phyloP scores from a whole-genome alignment of 192 early-diverging fungal genomes.

The Backusella mclennaniae region DNA sequence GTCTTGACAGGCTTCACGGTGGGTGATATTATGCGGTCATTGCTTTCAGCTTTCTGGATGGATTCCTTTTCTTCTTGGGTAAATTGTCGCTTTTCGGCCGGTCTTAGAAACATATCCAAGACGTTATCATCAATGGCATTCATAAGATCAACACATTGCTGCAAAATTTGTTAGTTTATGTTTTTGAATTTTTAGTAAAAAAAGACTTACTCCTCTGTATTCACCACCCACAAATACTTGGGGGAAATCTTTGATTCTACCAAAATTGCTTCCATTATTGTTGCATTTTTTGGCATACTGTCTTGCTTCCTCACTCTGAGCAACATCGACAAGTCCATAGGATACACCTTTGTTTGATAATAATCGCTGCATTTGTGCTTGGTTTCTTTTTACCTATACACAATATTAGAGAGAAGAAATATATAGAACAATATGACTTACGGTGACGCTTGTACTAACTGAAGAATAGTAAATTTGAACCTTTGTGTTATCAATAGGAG shows the following conservation, averaged over 20 bases:
- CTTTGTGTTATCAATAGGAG: slow-evolving; percentile 30
- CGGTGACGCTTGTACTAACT: slow-evolving; percentile 43
- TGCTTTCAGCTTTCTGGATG: slow-evolving; percentile 3
- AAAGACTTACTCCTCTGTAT: slow-evolving; percentile 39
- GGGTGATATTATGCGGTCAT: background rate
- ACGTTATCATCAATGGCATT: slow-evolving; percentile 18
- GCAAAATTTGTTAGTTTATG: background rate
- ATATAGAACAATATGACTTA: slow-evolving; percentile 7
- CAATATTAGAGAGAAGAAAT: too few species aligned
- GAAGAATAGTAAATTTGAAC: slow-evolving; percentile 50
- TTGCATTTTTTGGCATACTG: slow-evolving; percentile 43
- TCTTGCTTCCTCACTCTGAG: slow-evolving; percentile 38
- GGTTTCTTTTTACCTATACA: slow-evolving; percentile 42
- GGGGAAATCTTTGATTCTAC: slow-evolving; percentile 39
- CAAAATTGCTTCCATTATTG: slow-evolving; percentile 17
- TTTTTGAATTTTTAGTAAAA: background rate
- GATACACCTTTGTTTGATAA: slow-evolving; percentile 36
- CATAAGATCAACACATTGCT: slow-evolving; percentile 26
- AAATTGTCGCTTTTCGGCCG: slow-evolving; percentile 10
- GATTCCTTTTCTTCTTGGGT: slow-evolving; percentile 6
- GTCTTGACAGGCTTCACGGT: background rate
- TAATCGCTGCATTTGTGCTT: slow-evolving; percentile 38
- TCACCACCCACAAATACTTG: slow-evolving; percentile 50
- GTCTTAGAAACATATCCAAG: slow-evolving; percentile 13
- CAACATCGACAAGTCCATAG: slow-evolving; percentile 44